Evolutionary conservation across 108 stramenopile genomes (phyloP).

Genomic region (Nitzschia putrida): DNA sequence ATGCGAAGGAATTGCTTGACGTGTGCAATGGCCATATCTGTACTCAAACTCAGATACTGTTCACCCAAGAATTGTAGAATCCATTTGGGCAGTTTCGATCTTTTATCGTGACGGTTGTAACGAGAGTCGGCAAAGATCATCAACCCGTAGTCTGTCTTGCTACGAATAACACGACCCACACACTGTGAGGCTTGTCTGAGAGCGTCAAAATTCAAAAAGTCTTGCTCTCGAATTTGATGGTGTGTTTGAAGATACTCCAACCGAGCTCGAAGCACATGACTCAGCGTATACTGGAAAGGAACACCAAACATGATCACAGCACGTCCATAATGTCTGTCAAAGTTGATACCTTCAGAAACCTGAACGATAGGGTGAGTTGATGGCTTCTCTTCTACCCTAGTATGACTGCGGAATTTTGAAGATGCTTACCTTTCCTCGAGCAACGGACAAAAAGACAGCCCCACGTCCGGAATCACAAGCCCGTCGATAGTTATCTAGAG

Average conservation of each 20-base stretch:
- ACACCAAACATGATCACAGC: slow-evolving; percentile 98
- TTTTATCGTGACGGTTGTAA: slow-evolving; percentile 95
- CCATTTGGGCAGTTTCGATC: slow-evolving; percentile 96
- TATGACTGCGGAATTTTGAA: too few relatives aligned
- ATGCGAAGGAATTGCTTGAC: slow-evolving; percentile 82
- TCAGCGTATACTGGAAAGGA: slow-evolving; percentile 98
- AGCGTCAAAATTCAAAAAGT: slow-evolving; percentile 97
- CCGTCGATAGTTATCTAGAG: slow-evolving; percentile 94
- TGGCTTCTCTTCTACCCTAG: too few relatives aligned
- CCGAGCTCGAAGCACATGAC: slow-evolving; percentile 92
- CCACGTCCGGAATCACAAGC: slow-evolving; percentile 98
- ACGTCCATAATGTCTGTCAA: slow-evolving; percentile 98
- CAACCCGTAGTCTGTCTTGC: slow-evolving; percentile 95
- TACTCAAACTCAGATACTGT: slow-evolving; percentile 88
- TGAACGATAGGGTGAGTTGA: slow-evolving; percentile 15
- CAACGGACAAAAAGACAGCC: slow-evolving; percentile 97
- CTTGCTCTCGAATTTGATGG: slow-evolving; percentile 92
- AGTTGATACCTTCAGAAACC: slow-evolving; percentile 99
- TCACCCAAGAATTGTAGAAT: slow-evolving; percentile 92
- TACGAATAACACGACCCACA: slow-evolving; percentile 93
- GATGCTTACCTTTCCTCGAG: slow-evolving; percentile 89
- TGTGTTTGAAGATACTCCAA: slow-evolving; percentile 94
- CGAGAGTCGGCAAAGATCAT: slow-evolving; percentile 94
- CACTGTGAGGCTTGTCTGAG: slow-evolving; percentile 93
- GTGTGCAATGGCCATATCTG: slow-evolving; percentile 85